Conservation (phyloP, 805 yeast genomes). For the Wickerhamomyces bisporus region DNA sequence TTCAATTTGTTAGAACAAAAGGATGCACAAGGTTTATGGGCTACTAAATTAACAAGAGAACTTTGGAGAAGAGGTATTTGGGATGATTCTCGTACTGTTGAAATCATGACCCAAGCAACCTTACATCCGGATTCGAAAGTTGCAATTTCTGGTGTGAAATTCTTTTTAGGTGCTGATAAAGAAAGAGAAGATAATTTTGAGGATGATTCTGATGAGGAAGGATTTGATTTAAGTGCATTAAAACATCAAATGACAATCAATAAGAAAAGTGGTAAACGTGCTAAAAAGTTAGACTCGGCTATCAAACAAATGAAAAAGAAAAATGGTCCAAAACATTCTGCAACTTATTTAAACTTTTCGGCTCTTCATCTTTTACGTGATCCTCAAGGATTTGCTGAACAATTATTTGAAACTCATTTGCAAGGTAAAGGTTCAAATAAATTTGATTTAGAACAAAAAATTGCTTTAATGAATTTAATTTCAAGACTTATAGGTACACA, state of each 20-base stretch:
- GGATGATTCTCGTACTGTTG: slow-evolving; percentile 98
- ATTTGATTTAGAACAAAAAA: slow-evolving; percentile 82
- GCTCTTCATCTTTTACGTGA: slow-evolving; percentile 93
- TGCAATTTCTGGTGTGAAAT: slow-evolving; percentile 81
- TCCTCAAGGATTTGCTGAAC: slow-evolving; percentile 97
- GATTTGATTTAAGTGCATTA: slow-evolving; percentile 64
- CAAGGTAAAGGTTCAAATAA: slow-evolving; percentile 63
- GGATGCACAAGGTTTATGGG: slow-evolving; percentile 89
- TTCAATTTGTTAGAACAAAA: slow-evolving; percentile 80
- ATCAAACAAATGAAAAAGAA: slow-evolving; percentile 65
- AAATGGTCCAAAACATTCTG: slow-evolving; percentile 47
- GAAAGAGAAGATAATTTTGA: slow-evolving; percentile 83
- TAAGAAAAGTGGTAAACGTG: slow-evolving; percentile 75
- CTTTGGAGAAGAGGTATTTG: slow-evolving; percentile 97
- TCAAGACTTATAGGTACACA: slow-evolving; percentile 93
- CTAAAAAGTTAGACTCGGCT: slow-evolving; percentile 74
- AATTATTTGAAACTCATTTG: slow-evolving; percentile 65
- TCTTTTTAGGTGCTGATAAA: slow-evolving; percentile 92
- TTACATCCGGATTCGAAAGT: slow-evolving; percentile 83
- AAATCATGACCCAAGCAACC: slow-evolving; percentile 94
- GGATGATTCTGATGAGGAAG: slow-evolving; percentile 67
- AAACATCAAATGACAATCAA: slow-evolving; percentile 80
- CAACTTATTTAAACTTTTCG: slow-evolving; percentile 80
- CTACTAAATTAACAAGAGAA: slow-evolving; percentile 90
- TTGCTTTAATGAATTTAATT: slow-evolving; percentile 78